phyloP scores from a whole-genome alignment of 768 basidiomycete genomes.

The Mycena venus region DNA sequence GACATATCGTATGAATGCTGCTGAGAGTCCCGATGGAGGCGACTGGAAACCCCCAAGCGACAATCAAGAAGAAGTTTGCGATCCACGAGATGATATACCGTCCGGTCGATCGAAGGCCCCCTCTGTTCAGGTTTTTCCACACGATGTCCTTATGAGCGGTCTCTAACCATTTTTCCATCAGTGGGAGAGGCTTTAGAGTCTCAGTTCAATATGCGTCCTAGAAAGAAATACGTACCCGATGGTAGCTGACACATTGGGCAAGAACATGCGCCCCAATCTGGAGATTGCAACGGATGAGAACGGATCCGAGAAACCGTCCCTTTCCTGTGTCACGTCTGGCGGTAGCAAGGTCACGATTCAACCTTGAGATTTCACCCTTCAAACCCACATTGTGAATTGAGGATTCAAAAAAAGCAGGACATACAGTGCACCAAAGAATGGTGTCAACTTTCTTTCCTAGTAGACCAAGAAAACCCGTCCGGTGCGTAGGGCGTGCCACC shows the following conservation, averaged over 20 bases:
- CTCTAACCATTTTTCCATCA: slow-evolving; percentile 76
- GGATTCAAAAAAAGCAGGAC: slow-evolving; percentile 12
- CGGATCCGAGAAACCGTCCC: slow-evolving; percentile 65
- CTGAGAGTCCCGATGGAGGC: slow-evolving; percentile 76
- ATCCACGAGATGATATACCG: slow-evolving; percentile 70
- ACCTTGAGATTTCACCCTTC: slow-evolving; percentile 67
- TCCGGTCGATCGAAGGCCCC: slow-evolving; percentile 64
- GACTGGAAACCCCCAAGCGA: slow-evolving; percentile 77
- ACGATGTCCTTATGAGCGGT: slow-evolving; percentile 68
- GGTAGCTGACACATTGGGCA: slow-evolving; percentile 69
- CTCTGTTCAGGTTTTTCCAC: slow-evolving; percentile 67
- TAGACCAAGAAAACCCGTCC: slow-evolving; percentile 62
- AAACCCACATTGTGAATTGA: background rate
- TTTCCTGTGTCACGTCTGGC: slow-evolving; percentile 51
- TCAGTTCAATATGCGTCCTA: too few relatives aligned
- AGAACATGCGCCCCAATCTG: slow-evolving; percentile 84
- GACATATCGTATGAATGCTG: slow-evolving; percentile 67
- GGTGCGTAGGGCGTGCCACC: slow-evolving; percentile 64
- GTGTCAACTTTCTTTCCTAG: slow-evolving; percentile 78
- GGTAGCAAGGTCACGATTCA: slow-evolving; percentile 59
- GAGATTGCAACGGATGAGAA: slow-evolving; percentile 77
- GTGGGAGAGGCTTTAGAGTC: slow-evolving; percentile 65
- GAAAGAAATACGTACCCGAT: slow-evolving; percentile 56
- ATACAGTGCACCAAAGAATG: slow-evolving; percentile 70
- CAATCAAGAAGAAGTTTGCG: slow-evolving; percentile 70